Conservation (phyloP, 208 protist genomes). For the Zelonia costaricensis region DNA sequence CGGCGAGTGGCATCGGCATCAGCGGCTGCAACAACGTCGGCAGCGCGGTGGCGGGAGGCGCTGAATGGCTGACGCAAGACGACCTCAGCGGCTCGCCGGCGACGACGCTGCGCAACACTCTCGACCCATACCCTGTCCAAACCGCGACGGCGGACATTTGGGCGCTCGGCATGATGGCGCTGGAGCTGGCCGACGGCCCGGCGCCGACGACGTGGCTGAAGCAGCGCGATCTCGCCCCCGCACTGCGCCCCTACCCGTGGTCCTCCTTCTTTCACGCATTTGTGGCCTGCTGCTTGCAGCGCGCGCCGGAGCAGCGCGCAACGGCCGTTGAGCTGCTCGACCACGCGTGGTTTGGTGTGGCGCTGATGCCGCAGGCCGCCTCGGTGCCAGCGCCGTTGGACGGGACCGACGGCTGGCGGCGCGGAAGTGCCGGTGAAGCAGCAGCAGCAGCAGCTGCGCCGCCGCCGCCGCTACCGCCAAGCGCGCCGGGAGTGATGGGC, state of each 20-base stretch:
- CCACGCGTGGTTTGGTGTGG: constrained; percentile 76
- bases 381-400: neutral
- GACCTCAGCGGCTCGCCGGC: constrained; percentile 2
- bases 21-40: neutral
- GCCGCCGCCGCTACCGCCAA: neutral
- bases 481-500: constrained; percentile 26
- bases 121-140: constrained; percentile 20
- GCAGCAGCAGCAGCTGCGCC: neutral
- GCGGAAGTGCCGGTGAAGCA: neutral
- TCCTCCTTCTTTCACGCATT: constrained; percentile 60
- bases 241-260: constrained; percentile 40
- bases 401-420: neutral
- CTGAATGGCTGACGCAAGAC: constrained; percentile 9
- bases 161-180: constrained; percentile 73
- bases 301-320: constrained; percentile 44
- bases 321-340: constrained; percentile 60
- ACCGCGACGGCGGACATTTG: constrained; percentile 59
- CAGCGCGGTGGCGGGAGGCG: constrained; percentile 8
- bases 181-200: constrained; percentile 65
- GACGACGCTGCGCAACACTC: constrained; percentile 28
- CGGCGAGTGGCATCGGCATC: too few species aligned
- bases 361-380: constrained; percentile 33
- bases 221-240: constrained; percentile 39
- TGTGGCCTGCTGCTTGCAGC: constrained; percentile 56
- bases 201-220: constrained; percentile 40